Conservation (phyloP, 208 protist genomes). For the Angomonas deanei region DNA sequence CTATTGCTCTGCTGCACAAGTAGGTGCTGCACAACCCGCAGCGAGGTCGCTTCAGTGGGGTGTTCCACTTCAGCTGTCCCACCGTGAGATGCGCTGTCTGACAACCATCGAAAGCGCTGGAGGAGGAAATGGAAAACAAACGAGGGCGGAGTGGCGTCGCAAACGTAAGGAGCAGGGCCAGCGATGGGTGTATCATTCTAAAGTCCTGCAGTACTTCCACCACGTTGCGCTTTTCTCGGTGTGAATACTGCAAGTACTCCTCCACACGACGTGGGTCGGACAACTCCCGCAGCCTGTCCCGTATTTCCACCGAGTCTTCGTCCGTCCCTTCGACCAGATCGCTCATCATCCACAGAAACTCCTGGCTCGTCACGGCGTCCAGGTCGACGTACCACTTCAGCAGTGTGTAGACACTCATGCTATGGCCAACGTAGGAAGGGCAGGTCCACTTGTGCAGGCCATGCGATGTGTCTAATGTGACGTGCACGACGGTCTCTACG, state of each 20-base stretch:
- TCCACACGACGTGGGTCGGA: constrained; percentile 39
- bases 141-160: constrained; percentile 60
- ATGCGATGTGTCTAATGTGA: constrained; percentile 42
- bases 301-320: constrained; percentile 22
- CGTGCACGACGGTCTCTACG: constrained; percentile 37
- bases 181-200: constrained; percentile 31
- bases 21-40: constrained; percentile 66
- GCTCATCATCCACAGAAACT: constrained; percentile 81
- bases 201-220: constrained; percentile 87
- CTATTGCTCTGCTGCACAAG: constrained; percentile 23
- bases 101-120: constrained; percentile 38
- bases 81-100: constrained; percentile 47
- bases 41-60: constrained; percentile 66
- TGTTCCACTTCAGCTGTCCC: constrained; percentile 66
- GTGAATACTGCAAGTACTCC: constrained; percentile 73
- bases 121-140: constrained; percentile 73
- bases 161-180: constrained; percentile 60
- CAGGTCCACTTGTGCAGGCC: constrained; percentile 34
- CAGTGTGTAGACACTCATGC: constrained; percentile 43
- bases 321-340: constrained; percentile 23
- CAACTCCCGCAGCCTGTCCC: constrained; percentile 70
- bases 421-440: constrained; percentile 45
- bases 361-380: constrained; percentile 60
- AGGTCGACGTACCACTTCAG: constrained; percentile 76
- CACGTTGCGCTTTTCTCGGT: constrained; percentile 86